Percentiles rank a stretch among this genome's conserved stretches.
These are phyloP conservation scores for Phytophthora litchii DNA, from an alignment of 352 stramenopile genomes.

Conservation along the genomic window DNA sequence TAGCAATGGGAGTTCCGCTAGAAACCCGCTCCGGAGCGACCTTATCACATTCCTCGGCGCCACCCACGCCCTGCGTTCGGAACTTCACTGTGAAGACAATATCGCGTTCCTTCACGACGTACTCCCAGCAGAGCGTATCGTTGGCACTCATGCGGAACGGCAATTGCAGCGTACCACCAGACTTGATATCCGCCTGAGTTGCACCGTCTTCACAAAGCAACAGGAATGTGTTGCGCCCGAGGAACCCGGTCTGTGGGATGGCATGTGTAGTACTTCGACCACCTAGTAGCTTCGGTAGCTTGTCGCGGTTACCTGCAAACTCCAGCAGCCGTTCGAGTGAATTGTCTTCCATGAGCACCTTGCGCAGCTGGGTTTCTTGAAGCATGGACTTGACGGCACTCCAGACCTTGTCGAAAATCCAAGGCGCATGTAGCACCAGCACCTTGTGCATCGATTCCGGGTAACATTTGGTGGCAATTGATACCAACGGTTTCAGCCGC, in stretches of 20 bases:
- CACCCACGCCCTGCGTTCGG: constrained; percentile 71
- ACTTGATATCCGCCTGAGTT: constrained; percentile 68
- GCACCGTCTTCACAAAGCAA: constrained; percentile 75
- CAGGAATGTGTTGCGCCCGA: constrained; percentile 65
- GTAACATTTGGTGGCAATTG: constrained; percentile 68
- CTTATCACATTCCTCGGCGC: constrained; percentile 66
- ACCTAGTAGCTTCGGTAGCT: constrained; percentile 59
- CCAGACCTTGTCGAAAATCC: constrained; percentile 82
- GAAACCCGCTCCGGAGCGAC: constrained; percentile 47
- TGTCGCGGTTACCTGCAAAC: constrained; percentile 53
- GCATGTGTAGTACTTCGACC: constrained; percentile 56
- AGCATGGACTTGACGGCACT: constrained; percentile 56
- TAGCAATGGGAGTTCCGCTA: constrained; percentile 42
- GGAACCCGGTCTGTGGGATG: constrained; percentile 69
- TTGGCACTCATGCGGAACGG: constrained; percentile 75
- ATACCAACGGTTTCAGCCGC: constrained; percentile 45
- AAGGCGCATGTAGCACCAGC: constrained; percentile 66
- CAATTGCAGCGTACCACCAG: constrained; percentile 61
- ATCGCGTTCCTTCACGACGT: constrained; percentile 64
- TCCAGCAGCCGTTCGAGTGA: constrained; percentile 52
- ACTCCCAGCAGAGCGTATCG: constrained; percentile 83
- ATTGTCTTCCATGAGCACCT: constrained; percentile 65
- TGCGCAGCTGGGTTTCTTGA: constrained; percentile 65
- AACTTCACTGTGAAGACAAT: constrained; percentile 77
- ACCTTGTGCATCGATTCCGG: constrained; percentile 63